Conservation (phyloP, 371 early-diverging fungal species). For the Mortierella sp. region DNA sequence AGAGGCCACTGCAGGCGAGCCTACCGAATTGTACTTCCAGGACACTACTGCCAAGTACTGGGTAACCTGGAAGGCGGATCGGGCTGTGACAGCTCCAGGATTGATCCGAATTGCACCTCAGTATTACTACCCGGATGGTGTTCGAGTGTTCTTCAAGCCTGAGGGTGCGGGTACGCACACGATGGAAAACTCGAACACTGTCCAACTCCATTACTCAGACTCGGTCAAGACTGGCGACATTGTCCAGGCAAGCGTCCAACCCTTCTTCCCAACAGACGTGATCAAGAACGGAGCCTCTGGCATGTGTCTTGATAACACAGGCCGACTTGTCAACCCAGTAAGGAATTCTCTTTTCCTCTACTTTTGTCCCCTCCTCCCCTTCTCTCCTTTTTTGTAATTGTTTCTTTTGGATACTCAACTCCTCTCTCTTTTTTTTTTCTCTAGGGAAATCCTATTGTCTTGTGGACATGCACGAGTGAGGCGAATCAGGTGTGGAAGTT, state of each 20-base stretch:
- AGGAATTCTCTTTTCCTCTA: background rate
- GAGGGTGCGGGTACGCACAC: slow-evolving; percentile 38
- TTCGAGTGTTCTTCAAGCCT: slow-evolving; percentile 49
- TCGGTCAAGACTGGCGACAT: slow-evolving; percentile 35
- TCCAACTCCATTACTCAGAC: slow-evolving; percentile 37
- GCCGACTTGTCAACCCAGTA: slow-evolving; percentile 26
- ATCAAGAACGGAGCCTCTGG: slow-evolving; percentile 37
- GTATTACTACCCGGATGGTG: slow-evolving; percentile 50
- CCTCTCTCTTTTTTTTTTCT: background rate
- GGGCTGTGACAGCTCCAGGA: slow-evolving; percentile 42
- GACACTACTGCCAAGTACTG: slow-evolving; percentile 49
- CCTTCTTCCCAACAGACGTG: slow-evolving; percentile 42
- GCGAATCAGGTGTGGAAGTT: slow-evolving; percentile 53
- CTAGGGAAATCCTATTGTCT: slow-evolving; percentile 34
- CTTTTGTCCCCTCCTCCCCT: background rate
- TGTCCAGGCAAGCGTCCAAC: slow-evolving; percentile 49
- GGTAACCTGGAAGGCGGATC: slow-evolving; percentile 50
- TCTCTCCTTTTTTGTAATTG: background rate
- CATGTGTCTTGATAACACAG: slow-evolving; percentile 32
- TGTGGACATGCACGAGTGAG: slow-evolving; percentile 30
- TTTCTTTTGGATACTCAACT: too few relatives aligned
- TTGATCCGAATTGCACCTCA: slow-evolving; percentile 47
- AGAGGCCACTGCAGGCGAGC: slow-evolving; percentile 53
- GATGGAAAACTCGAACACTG: slow-evolving; percentile 37
- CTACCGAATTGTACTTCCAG: slow-evolving; percentile 47